Conservation (phyloP, 495 filamentous ascomycete genomes). For the Penicillium angulare region DNA sequence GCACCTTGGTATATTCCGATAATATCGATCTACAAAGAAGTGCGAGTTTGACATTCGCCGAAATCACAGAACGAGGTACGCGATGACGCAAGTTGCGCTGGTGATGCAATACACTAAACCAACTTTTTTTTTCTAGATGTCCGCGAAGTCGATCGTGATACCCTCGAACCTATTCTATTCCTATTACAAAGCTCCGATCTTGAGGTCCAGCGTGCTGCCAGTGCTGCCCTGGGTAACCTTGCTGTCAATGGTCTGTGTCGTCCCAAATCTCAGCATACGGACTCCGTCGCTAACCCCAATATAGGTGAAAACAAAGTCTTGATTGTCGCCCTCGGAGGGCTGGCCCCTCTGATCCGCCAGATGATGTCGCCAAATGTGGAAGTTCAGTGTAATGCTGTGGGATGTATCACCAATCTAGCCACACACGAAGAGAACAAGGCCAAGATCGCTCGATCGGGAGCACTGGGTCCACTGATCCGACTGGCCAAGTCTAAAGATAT, state of each 20-base stretch:
- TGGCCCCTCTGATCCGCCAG: conserved; percentile 90
- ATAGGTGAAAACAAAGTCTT: conserved; percentile 96
- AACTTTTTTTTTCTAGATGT: conserved; percentile 64
- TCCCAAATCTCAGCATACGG: not conserved
- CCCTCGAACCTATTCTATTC: conserved; percentile 92
- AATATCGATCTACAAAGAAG: conserved; percentile 98
- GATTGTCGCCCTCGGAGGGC: conserved; percentile 88
- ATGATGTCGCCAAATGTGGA: conserved; percentile 99
- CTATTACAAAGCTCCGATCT: conserved; percentile 93
- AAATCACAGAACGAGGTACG: conserved; percentile 97
- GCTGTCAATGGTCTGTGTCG: conserved; percentile 78
- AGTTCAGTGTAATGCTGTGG: conserved; percentile 98
- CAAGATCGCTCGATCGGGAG: conserved; percentile 94
- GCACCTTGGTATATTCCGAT: conserved; percentile 94
- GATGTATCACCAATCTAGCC: conserved; percentile 96
- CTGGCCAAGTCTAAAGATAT: conserved; percentile 97
- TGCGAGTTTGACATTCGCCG: conserved; percentile 96
- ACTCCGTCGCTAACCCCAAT: conserved; percentile 40
- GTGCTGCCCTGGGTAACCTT: conserved; percentile 92
- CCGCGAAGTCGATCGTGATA: conserved; percentile 89
- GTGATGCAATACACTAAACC: conserved; percentile 12
- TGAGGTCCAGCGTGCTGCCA: conserved; percentile 95
- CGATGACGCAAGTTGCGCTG: conserved; percentile 5
- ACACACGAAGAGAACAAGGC: conserved; percentile 99
- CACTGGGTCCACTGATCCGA: conserved; percentile 82